Conservation (phyloP, 805 yeast species). For the Saccharomycopsis microspora region DNA sequence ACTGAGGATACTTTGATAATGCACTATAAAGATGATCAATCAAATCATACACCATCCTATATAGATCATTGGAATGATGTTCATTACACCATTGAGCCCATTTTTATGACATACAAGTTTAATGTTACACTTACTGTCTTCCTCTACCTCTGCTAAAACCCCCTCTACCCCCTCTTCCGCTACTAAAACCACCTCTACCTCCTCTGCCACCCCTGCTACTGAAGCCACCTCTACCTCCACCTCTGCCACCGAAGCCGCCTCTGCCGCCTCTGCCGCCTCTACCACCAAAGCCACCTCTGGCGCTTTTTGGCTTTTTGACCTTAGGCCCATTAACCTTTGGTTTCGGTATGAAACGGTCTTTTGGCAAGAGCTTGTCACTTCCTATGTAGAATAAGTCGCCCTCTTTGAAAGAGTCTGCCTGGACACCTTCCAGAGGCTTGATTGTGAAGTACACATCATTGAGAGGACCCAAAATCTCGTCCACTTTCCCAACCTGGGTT, state of each 20-base stretch:
- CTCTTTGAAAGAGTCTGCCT: slow-evolving; percentile 82
- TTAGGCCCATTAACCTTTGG: slow-evolving; percentile 79
- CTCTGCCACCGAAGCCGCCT: slow-evolving; percentile 35
- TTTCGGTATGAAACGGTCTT: slow-evolving; percentile 95
- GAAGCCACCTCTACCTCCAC: slow-evolving; percentile 34
- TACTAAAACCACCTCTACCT: slow-evolving; percentile 30
- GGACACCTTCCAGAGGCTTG: slow-evolving; percentile 93
- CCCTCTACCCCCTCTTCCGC: slow-evolving; percentile 27
- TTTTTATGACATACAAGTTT: too few species aligned
- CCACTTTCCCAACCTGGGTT: slow-evolving; percentile 93
- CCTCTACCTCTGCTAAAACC: slow-evolving; percentile 22
- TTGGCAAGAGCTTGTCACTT: slow-evolving; percentile 87
- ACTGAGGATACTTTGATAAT: too few species aligned
- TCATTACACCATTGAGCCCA: too few species aligned
- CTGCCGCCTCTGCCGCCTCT: slow-evolving; percentile 33
- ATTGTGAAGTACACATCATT: slow-evolving; percentile 97
- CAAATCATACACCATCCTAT: too few species aligned
- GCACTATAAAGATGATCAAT: too few species aligned
- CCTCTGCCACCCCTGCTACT: slow-evolving; percentile 24
- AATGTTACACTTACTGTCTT: too few species aligned
- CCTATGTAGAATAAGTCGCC: slow-evolving; percentile 96
- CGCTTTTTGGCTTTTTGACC: slow-evolving; percentile 53
- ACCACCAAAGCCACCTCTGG: slow-evolving; percentile 34
- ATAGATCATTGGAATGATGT: too few species aligned
- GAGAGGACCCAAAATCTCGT: slow-evolving; percentile 94